Evolutionary conservation across 306 rosid species (phyloP).

Genomic region (Dalbergia oliveri): DNA sequence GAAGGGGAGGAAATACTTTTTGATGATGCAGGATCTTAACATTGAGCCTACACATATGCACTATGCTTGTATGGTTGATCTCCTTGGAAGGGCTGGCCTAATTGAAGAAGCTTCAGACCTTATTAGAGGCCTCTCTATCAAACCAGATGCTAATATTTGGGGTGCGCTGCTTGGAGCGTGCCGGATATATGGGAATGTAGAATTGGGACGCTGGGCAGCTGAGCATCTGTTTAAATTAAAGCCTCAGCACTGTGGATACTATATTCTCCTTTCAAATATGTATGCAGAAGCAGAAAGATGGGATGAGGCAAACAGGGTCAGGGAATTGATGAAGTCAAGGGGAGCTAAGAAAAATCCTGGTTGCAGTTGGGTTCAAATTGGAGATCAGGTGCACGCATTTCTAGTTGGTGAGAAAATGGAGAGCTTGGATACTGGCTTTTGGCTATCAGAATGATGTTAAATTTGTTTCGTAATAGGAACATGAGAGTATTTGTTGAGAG

Average conservation of each 20-base stretch:
- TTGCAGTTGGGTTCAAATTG: conserved; percentile 85
- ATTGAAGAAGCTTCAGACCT: conserved; percentile 79
- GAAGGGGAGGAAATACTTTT: conserved; percentile 70
- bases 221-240: conserved; percentile 73
- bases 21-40: conserved; percentile 60
- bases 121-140: conserved; percentile 62
- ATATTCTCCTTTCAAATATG: conserved; percentile 87
- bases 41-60: conserved; percentile 80
- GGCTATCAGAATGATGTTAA: conserved; percentile 51
- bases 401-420: conserved; percentile 68
- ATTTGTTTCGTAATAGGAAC: background rate
- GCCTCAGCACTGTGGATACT: conserved; percentile 87
- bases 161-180: conserved; percentile 96
- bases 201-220: conserved; percentile 82
- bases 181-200: conserved; percentile 75
- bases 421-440: conserved; percentile 56
- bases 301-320: conserved; percentile 79
- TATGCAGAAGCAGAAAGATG: conserved; percentile 93
- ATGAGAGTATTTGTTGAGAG: background rate
- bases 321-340: conserved; percentile 83
- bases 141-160: conserved; percentile 82
- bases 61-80: conserved; percentile 89
- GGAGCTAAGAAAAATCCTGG: conserved; percentile 81
- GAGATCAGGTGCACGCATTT: conserved; percentile 68
- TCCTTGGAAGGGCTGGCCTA: conserved; percentile 87